phyloP scores from a whole-genome alignment of 2,329 filamentous ascomycete species.

The Arthrobotrys conoides region DNA sequence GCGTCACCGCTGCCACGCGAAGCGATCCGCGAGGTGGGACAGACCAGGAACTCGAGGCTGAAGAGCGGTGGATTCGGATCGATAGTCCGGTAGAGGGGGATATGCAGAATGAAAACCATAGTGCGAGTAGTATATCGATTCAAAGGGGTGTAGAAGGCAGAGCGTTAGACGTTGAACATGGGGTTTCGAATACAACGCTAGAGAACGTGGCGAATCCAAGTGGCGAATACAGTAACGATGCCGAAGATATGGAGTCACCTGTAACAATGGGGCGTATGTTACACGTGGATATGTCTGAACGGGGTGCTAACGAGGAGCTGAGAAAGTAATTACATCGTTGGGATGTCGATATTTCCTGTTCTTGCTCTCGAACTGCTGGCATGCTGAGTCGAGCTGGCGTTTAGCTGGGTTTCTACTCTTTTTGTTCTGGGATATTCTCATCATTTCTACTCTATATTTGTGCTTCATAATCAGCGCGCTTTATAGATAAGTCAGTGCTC shows the following conservation, averaged over 20 bases:
- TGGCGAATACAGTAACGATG: slow-evolving; percentile 13
- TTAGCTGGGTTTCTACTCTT: neutral
- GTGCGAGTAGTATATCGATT: slow-evolving; percentile 34
- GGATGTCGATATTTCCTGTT: neutral
- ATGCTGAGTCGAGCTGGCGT: neutral
- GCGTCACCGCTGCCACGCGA: slow-evolving; percentile 24
- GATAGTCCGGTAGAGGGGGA: slow-evolving; percentile 45
- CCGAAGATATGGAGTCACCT: slow-evolving; percentile 16
- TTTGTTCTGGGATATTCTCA: neutral
- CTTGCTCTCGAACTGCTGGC: neutral
- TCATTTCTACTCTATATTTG: neutral
- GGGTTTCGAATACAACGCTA: neutral
- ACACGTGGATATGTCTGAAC: neutral
- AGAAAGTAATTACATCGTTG: neutral
- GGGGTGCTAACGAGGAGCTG: neutral
- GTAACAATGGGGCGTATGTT: slow-evolving; percentile 10
- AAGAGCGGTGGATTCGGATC: slow-evolving; percentile 45
- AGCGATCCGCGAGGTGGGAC: slow-evolving; percentile 22
- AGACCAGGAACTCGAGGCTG: slow-evolving; percentile 16
- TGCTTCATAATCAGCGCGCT: neutral
- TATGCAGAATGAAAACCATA: neutral
- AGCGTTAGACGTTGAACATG: neutral
- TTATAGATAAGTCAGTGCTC: too few species aligned
- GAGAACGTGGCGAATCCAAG: neutral
- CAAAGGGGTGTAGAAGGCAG: neutral